A percentile compares a stretch with the other conserved stretches of the same genome.
These are phyloP conservation scores for Cladophialophora immunda DNA, from an alignment of 2,329 filamentous ascomycete genomes.

Conservation along the genomic window DNA sequence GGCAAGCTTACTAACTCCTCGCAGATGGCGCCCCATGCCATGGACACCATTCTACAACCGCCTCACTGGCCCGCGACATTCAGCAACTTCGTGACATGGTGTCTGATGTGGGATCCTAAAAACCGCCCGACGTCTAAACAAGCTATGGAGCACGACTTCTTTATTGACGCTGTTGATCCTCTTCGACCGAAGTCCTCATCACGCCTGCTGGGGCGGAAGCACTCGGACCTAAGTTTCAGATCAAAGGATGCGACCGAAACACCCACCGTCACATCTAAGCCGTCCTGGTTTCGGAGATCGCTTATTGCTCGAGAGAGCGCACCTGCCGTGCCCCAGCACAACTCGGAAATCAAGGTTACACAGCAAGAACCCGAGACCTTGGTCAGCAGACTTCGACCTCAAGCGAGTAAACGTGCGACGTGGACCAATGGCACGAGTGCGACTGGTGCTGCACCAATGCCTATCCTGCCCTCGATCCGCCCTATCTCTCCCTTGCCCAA, in stretches of 20 bases:
- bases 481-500: slow-evolving; percentile 97
- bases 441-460: slow-evolving; percentile 86
- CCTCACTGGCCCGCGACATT: slow-evolving; percentile 92
- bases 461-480: slow-evolving; percentile 91
- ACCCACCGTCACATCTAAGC: slow-evolving; percentile 75
- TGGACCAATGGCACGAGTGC: slow-evolving; percentile 80
- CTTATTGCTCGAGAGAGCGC: slow-evolving; percentile 80
- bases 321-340: slow-evolving; percentile 63
- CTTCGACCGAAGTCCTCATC: slow-evolving; percentile 91
- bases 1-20: slow-evolving; percentile 28
- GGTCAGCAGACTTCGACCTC: slow-evolving; percentile 63
- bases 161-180: slow-evolving; percentile 89
- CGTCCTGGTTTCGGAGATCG: slow-evolving; percentile 96
- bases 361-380: slow-evolving; percentile 54
- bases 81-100: slow-evolving; percentile 96
- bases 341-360: slow-evolving; percentile 50
- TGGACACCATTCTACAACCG: slow-evolving; percentile 89
- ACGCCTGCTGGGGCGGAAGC: slow-evolving; percentile 84
- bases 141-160: slow-evolving; percentile 95
- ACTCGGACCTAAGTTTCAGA: slow-evolving; percentile 79
- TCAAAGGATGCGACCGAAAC: slow-evolving; percentile 70
- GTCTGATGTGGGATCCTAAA: slow-evolving; percentile 98
- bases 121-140: slow-evolving; percentile 88
- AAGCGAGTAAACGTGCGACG: slow-evolving; percentile 82
- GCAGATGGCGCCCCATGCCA: slow-evolving; percentile 94